Evolutionary conservation across 2,329 filamentous ascomycete genomes (phyloP).

Genomic region (Tolypocladium inflatum): DNA sequence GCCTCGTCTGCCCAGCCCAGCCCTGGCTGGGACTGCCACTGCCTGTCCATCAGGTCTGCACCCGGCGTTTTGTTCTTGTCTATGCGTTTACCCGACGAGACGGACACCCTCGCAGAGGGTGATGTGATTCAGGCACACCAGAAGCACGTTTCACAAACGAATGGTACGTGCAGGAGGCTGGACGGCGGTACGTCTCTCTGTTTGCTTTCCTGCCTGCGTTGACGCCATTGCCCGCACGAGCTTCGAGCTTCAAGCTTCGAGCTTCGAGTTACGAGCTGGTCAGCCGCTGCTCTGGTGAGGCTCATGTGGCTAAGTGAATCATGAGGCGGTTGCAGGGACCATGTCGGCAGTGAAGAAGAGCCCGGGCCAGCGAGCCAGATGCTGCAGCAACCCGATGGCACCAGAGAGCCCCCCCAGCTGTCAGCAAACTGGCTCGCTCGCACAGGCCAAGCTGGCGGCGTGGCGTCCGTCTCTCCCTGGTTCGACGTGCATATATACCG

Average conservation of each 20-base stretch:
- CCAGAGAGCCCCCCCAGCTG: not conserved
- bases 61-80: not conserved
- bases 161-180: not conserved
- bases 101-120: not conserved
- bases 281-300: not conserved
- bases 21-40: not conserved
- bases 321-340: not conserved
- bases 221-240: not conserved
- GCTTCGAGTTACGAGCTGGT: no score
- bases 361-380: not conserved
- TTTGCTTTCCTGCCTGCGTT: not conserved
- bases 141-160: not conserved
- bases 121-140: not conserved
- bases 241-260: not conserved
- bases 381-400: not conserved
- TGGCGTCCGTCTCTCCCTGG: not conserved
- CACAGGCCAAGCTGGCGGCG: not conserved
- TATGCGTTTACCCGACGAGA: not conserved
- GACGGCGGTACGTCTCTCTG: not conserved
- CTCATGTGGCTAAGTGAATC: not conserved
- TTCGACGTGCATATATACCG: not conserved
- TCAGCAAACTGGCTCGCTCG: not conserved
- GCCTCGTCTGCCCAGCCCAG: not conserved
- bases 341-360: not conserved
- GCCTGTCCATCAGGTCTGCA: not conserved